Base-by-base conservation (phyloP, 768 basidiomycete genomes). In the Lactarius akahatsu region DNA sequence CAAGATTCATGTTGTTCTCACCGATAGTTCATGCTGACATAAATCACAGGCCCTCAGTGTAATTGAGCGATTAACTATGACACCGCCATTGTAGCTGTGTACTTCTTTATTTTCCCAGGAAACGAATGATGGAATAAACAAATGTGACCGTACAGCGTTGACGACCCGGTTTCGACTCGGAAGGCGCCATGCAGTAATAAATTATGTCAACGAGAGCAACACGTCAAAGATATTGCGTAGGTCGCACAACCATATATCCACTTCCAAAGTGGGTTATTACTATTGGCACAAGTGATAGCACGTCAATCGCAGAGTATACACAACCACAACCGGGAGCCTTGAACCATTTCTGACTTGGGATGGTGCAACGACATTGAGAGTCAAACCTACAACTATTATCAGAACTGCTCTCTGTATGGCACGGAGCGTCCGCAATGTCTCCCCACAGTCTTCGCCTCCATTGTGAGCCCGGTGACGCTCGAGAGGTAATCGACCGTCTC, bases 11-110 rank as follows among this genome's bases (percentile, higher is more conserved):
- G n/a, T n/a, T n/a, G n/a, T n/a, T n/a, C n/a, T 9, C 55, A 63
- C 62, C 71, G 69, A 50, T 74, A 75, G 47, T 74, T 74, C 56
- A 73, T 64, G 32, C 67, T 71, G n/a, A 75, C 72, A 28, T 67
- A 74, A 34, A 74, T 63, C 30, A 74, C 59, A 1, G 73, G 73
- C 34, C 70, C 54, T 59, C 6, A 74, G 59, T 0, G 64, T 57
- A 8, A 73, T 71, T 7, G 73, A 74, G 11, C 72, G 60, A 8
- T 63, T 28, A 4, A 74, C 73, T 15, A 74, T 66, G 15, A 61
- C 41, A 1, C 28, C 20, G n/a, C 64, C 63, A 58, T 58, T 28
- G 9, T 38, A 43, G n/a, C 57, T 52, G 28, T n/a, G 66, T 10
- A 43, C 40, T 7, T 38, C 23, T 43, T 52, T 55, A 28, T 47